Evolutionary conservation across 2,329 filamentous ascomycete species (phyloP), one percentile per base, ranked within the genome.

Genomic region (Incumbomyces lentus): DNA sequence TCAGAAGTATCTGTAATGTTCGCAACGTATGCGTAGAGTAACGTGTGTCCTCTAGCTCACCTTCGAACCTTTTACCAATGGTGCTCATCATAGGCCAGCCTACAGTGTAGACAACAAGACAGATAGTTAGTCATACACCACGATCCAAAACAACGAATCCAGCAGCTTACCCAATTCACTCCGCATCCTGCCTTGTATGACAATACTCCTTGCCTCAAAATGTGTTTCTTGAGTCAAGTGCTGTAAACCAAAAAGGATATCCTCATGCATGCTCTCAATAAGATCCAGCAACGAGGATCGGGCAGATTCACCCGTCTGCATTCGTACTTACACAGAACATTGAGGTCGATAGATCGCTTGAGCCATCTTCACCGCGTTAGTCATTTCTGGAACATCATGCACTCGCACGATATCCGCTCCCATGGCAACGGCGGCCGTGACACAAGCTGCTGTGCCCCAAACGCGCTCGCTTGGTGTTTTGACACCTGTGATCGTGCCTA

Each of bases 351-450:
- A 94, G 46, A 95, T 88, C n/a, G 88, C 89, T 74, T 96, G 90
- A 7, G 86, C 79, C 81, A 96, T 90, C 61, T 76, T 83, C 1
- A 79, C 80, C 29, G 95, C 88, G 65, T 87, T 76, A 34, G 68
- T 72, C 90, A 96, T 96, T 69, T 92, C 85, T 47, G 71, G 67
- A 12, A 89, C 84, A 68, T 96, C 90, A 67, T 98, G 92, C 35
- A 98, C 88, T 43, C 92, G 75, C 38, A 96, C 82, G 49, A 98
- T 80, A 69, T 96, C 89, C 18, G 89, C 89, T 2, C 92, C 92
- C 6, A 86, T 86, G 51, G 83, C 79, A 26, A 98, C 75, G 38
- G 88, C 86, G 6, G 88, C 87, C 2, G 85, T 82, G 7, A 96
- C 84, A 0, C 88, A 86, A 10, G 86, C 87, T 10, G 88, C 89